These are phyloP conservation scores for Lepiota brunneoincarnata DNA, from an alignment of 768 basidiomycete genomes.

Conservation along the genomic window DNA sequence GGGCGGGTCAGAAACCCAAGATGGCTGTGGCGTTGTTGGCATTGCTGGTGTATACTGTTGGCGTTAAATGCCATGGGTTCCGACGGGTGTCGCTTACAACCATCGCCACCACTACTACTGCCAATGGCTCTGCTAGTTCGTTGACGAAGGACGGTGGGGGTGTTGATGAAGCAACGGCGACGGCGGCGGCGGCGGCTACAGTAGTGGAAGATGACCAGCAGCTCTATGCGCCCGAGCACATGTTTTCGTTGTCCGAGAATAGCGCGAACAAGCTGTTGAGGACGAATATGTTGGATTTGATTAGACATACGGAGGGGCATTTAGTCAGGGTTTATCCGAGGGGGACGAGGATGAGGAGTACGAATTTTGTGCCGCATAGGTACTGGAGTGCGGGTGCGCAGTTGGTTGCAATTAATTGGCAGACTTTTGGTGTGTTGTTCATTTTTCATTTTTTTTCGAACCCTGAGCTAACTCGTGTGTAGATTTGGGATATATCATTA, in stretches of 20 bases:
- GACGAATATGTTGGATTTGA: conserved; percentile 60
- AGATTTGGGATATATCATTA: conserved; percentile 93
- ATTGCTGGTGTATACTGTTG: conserved; percentile 93
- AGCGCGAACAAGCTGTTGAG: conserved; percentile 77
- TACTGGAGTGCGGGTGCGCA: conserved; percentile 92
- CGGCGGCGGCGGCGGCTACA: conserved; percentile 79
- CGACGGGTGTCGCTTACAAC: background rate
- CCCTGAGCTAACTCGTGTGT: background rate
- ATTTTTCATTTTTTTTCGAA: background rate
- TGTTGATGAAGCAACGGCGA: conserved; percentile 31
- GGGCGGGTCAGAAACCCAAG: conserved; percentile 50
- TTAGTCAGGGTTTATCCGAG: conserved; percentile 88
- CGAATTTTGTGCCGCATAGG: conserved; percentile 88
- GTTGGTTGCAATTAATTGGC: conserved; percentile 95
- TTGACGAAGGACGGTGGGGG: too few species aligned
- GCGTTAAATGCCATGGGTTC: conserved; percentile 91
- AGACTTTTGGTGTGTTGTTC: conserved; percentile 75
- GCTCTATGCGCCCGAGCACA: conserved; percentile 78
- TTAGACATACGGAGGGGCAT: conserved; percentile 89
- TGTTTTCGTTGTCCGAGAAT: conserved; percentile 91
- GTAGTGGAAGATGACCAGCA: conserved; percentile 85
- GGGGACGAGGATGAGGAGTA: conserved; percentile 76
- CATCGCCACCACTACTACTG: too few species aligned
- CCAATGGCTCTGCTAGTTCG: too few species aligned
- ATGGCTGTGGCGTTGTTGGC: conserved; percentile 74